Evolutionary conservation across 2,329 filamentous ascomycete genomes (phyloP), one percentile per base, ranked within the genome.

Genomic region (Aureobasidium sp.): DNA sequence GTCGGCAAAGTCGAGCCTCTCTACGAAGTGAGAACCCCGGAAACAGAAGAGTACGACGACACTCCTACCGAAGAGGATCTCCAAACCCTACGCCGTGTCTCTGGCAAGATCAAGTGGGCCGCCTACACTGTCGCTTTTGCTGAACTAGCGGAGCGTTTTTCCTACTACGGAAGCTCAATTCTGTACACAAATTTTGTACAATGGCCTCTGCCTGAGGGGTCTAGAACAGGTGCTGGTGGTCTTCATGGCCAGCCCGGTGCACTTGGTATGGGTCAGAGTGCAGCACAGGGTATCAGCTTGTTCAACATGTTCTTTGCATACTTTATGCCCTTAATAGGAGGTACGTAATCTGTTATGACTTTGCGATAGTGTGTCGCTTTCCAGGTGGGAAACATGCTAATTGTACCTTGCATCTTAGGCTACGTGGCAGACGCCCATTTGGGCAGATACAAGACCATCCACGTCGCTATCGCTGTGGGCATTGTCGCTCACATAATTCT

Each of bases 71-170:
- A 76, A 6, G 78, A 81, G 50, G 79, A 83, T 63, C 63, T 66
- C 2, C 59, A 59, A 1, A 77, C 72, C 0, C 69, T 83, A 15
- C 76, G 79, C n/a, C 78, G 75, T 60, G 74, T 82, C 5, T 72
- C 80, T 19, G 81, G 75, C 43, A 71, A 66, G 3, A 74, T 85
- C 3, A 81, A 83, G 0, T 61, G 72, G 21, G 73, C 79, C 2
- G 77, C 81, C 15, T 85, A 82, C 64, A 67, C 80, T 2, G 77
- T 85, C 27, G 85, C 82, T 62, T 65, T 80, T 6, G 81, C 84
- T 37, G 83, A 85, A 64, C 80, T 85, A 62, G 81, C 80, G 58
- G 83, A 86, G 66, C 74, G 83, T 60, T 82, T 82, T 3, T 84
- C 81, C 0, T 85, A 81, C 73, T 84, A 84, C 66, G 83, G 82